Percentiles rank a stretch among this genome's conserved stretches.
phyloP scores from a whole-genome alignment of 352 stramenopile genomes.

The Phytophthora palmivora region DNA sequence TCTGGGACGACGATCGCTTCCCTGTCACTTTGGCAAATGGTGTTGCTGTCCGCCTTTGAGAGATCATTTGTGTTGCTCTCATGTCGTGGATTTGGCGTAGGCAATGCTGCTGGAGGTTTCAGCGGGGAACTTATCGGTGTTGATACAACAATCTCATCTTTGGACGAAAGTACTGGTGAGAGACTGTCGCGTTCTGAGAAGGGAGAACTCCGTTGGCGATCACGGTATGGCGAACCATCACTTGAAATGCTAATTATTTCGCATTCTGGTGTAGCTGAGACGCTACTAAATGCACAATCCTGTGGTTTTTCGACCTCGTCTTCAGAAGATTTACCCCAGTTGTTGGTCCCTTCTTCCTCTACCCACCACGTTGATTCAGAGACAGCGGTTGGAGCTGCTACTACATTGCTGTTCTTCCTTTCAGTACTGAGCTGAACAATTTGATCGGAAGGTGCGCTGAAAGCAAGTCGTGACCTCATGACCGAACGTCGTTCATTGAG shows the following conservation, averaged over 20 bases:
- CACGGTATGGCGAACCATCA: not conserved
- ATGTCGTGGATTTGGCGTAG: constrained; percentile 6
- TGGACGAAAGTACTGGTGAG: constrained; percentile 3
- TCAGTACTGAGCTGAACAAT: constrained; percentile 21
- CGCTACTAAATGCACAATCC: not conserved
- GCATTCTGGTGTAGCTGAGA: not conserved
- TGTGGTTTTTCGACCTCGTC: not conserved
- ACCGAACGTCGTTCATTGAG: constrained; percentile 32
- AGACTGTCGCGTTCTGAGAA: constrained; percentile 8
- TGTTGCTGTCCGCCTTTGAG: constrained; percentile 2
- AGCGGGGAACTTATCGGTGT: not conserved
- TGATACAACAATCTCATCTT: constrained; percentile 4
- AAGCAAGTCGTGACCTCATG: constrained; percentile 27
- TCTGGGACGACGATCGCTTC: constrained; percentile 4
- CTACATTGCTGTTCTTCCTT: constrained; percentile 15
- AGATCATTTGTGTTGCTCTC: not conserved
- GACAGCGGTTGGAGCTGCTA: not conserved
- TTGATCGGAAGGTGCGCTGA: constrained; percentile 22
- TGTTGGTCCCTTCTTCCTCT: constrained; percentile 3
- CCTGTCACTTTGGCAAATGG: not conserved
- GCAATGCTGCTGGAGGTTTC: constrained; percentile 12
- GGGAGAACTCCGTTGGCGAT: not conserved
- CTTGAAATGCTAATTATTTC: not conserved
- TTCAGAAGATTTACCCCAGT: not conserved
- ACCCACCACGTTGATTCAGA: constrained; percentile 27